Base-by-base conservation (phyloP, 495 filamentous ascomycete genomes). In the Aspergillus panamensis region DNA sequence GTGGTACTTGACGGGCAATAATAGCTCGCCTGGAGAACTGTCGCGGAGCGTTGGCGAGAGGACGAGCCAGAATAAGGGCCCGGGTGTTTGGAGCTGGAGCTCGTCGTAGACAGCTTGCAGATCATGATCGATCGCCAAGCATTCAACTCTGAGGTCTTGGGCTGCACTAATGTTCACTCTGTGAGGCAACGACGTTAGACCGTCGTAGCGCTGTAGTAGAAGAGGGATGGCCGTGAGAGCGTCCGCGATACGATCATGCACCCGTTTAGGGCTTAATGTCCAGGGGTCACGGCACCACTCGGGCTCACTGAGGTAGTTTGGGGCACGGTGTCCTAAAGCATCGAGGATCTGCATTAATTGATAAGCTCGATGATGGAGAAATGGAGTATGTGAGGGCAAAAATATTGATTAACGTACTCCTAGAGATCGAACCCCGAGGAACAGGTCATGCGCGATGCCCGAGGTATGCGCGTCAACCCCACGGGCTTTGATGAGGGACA, bases 221-320 rank as follows among this genome's bases (percentile, higher is more conserved):
- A 48, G 40, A 0, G 71, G 63, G 3, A 68, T 54, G 25, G 58
- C 32, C 7, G 65, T 61, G 37, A 73, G 57, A 44, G 65, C 61
- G 44, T 74, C 72, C 0, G 64, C 54, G 1, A 75, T 57, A 8
- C 62, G 54, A 50, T 70, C 63, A 35, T 61, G 43, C 10, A 55
- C 47, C 4, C 57, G 44, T 51, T 74, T 75, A 3, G 55, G 39
- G 14, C 29, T 39, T 14, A 32, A 35, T 49, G 29, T 61, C 66
- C 66, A 75, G 6, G 74, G 72, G 3, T 44, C 25, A 7, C 58
- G 50, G 31, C 66, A 62, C 74, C 72, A 77, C 7, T 44, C 53
- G 6, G 64, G 42, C 8, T 66, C 50, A 3, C 62, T 58, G 5
- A 76, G 50, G 25, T 70, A 69, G 17, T 56, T 74, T 16, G 65